Conservation (phyloP, 345 rosid species). For the Moricandia arvensis region DNA sequence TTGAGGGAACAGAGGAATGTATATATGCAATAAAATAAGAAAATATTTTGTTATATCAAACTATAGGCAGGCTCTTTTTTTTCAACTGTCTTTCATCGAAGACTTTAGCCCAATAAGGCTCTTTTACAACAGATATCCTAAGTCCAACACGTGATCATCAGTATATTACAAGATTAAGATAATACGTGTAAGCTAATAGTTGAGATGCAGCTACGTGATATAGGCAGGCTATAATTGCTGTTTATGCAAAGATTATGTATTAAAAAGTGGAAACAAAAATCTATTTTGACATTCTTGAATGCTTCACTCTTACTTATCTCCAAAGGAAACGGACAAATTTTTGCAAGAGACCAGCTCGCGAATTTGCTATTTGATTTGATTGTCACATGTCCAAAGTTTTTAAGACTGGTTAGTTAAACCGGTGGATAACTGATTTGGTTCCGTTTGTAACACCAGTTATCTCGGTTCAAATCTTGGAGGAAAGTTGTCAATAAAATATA, state of each 20-base stretch:
- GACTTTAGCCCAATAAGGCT: too few species aligned
- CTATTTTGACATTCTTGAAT: constrained; percentile 8
- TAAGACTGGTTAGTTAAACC: not conserved
- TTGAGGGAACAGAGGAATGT: not conserved
- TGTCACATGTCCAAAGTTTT: not conserved
- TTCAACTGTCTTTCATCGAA: too few species aligned
- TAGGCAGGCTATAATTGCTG: not conserved
- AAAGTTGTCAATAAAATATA: not conserved
- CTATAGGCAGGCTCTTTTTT: too few species aligned
- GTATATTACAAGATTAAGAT: too few species aligned
- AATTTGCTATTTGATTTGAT: not conserved
- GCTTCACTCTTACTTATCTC: constrained; percentile 15
- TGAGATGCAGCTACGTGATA: too few species aligned
- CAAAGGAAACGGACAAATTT: constrained; percentile 25
- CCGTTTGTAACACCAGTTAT: not conserved
- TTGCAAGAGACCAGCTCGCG: constrained; percentile 26
- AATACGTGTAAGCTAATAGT: too few species aligned
- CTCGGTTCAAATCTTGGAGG: not conserved
- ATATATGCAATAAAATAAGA: not conserved
- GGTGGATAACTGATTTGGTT: not conserved
- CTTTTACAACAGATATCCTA: too few species aligned
- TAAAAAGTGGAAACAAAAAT: not conserved
- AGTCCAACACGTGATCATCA: too few species aligned
- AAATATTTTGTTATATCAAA: not conserved
- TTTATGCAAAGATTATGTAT: not conserved